Evolutionary conservation across 257 asterid species (phyloP), one percentile per base, ranked within the genome.

Genomic region (Scutellaria galericulata): DNA sequence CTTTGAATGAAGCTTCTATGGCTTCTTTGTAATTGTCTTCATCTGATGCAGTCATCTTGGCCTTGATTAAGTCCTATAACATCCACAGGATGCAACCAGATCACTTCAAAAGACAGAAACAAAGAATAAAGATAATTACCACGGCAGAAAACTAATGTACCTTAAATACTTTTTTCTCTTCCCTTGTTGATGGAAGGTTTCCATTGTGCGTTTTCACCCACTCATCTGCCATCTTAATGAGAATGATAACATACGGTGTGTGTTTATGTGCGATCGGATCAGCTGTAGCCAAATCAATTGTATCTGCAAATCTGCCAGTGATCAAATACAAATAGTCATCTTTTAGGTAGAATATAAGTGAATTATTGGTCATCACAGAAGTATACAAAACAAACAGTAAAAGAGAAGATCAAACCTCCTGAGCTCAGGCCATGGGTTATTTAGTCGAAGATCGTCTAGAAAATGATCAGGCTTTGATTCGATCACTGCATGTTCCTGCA

Each of bases 11-110:
- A 77, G 96, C 97, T 61, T 92, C 96, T 18, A 88, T 83, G 66
- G 99, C 99, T 87, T 95, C 99, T 77, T 85, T 95, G 80, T 88
- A 95, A 80, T 95, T 92, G 78, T 92, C 99, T 81, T 95, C 99
- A 80, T 95, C 99, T 7, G 76, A 59, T 54, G 91, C 85, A 76
- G 76, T 82, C 96, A 83, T 95, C 85, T 81, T 90, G 77, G 89
- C 75, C 88, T 88, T 95, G 76, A 95, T 82, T 68, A 86, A 80
- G 74, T 91, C 96, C 99, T 95, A 78, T 63, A 64, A 67, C 51
- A 73, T 66, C 66, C 80, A 79, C 48, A 81, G 64, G 79, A 46
- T 27, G 61, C 63, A 78, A 80, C 54, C 69, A 74, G 66, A 77
- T 64, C 56, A 73, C 68, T 79, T 79, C 77, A 77, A 14, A 75